These are phyloP conservation scores for Venturiaceae sp. DNA, from an alignment of 2,329 filamentous ascomycete genomes.

Conservation along the genomic window DNA sequence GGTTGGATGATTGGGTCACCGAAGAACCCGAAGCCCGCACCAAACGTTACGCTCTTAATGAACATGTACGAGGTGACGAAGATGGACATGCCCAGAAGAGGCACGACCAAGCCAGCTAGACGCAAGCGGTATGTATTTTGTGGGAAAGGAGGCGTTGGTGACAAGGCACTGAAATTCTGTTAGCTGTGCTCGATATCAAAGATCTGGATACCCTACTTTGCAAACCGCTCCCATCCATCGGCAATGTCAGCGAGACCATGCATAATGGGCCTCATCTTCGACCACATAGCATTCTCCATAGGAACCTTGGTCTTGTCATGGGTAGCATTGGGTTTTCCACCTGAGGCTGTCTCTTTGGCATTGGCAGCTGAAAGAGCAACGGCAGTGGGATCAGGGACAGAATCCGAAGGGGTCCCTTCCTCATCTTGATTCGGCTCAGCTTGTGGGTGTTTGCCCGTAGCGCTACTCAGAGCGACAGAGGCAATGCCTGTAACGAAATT, in stretches of 20 bases:
- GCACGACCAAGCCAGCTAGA: constrained; percentile 34
- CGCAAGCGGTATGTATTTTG: constrained; percentile 32
- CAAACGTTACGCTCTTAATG: constrained; percentile 55
- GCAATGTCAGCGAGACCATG: constrained; percentile 48
- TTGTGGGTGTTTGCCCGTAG: constrained; percentile 67
- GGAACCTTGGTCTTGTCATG: constrained; percentile 73
- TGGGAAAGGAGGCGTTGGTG: constrained; percentile 38
- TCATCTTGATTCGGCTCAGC: constrained; percentile 43
- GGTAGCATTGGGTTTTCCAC: constrained; percentile 36
- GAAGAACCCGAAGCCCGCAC: constrained; percentile 68
- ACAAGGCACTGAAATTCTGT: too few species aligned
- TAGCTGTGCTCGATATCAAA: too few species aligned
- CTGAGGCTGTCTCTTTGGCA: constrained; percentile 43
- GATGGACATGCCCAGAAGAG: constrained; percentile 30
- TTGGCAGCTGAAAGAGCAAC: constrained; percentile 44
- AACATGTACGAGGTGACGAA: constrained; percentile 41
- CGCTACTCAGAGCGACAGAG: constrained; percentile 62
- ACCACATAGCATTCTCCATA: constrained; percentile 68
- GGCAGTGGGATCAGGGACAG: constrained; percentile 52
- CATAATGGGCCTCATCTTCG: constrained; percentile 66
- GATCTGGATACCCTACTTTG: too few species aligned
- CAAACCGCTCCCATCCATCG: constrained; percentile 55
- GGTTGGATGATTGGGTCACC: constrained; percentile 63
- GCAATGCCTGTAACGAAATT: constrained; percentile 70
- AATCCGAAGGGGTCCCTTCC: constrained; percentile 31